Conservation (phyloP, 108 stramenopile species). For the Schizochytrium sp. region DNA sequence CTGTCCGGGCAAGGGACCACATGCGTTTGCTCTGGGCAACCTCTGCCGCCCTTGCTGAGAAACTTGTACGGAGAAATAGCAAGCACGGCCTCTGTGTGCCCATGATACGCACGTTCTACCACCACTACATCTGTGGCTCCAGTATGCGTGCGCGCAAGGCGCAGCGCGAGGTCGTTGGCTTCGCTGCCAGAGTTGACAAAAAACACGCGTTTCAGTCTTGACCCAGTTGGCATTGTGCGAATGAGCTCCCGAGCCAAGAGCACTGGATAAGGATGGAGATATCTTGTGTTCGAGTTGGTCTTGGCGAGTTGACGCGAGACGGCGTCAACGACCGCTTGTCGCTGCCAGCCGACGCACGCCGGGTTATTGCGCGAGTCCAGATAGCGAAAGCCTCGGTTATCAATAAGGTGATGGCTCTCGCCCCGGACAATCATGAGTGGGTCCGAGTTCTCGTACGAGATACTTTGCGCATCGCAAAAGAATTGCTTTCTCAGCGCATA, state of each 20-base stretch:
- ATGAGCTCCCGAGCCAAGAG: conserved; percentile 56
- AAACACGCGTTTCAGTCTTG: conserved; percentile 46
- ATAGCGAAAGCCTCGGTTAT: neutral
- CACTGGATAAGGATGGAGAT: conserved; percentile 72
- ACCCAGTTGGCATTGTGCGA: conserved; percentile 26
- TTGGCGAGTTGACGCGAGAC: conserved; percentile 53
- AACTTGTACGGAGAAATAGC: conserved; percentile 88
- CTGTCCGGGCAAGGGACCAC: conserved; percentile 71
- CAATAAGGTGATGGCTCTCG: neutral
- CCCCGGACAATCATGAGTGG: neutral
- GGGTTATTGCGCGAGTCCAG: conserved; percentile 62
- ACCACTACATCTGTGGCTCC: neutral
- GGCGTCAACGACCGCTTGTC: conserved; percentile 62
- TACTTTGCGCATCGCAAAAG: neutral
- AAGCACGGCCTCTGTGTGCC: conserved; percentile 68
- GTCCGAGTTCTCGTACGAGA: conserved; percentile 23
- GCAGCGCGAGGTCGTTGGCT: conserved; percentile 91
- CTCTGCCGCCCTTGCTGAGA: conserved; percentile 34
- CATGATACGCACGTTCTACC: conserved; percentile 82
- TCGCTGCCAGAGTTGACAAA: conserved; percentile 90
- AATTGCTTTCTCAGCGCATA: neutral
- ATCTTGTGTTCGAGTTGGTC: conserved; percentile 83
- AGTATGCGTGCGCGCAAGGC: conserved; percentile 66
- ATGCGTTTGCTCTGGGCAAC: conserved; percentile 52
- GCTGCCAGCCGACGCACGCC: conserved; percentile 68